These are phyloP conservation scores for Nepenthes alata DNA, from an alignment of 179 eudicot species.

Conservation along the genomic window DNA sequence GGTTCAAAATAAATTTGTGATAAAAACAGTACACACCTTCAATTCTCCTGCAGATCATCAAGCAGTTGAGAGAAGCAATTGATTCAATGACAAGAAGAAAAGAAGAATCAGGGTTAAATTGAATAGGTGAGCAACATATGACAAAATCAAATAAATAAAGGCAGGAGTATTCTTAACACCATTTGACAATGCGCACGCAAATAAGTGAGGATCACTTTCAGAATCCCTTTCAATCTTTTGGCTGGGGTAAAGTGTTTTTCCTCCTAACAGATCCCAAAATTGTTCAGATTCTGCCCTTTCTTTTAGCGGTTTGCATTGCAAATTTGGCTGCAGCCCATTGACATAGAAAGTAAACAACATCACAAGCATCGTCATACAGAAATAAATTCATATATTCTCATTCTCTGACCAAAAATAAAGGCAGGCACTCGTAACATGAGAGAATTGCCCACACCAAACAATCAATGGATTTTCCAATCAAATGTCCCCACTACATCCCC, in stretches of 20 bases:
- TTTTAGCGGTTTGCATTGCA: conserved; percentile 61
- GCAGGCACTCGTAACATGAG: no score
- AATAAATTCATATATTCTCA: not conserved
- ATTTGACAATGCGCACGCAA: conserved; percentile 59
- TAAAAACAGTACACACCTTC: conserved; percentile 37
- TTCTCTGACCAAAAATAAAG: no score
- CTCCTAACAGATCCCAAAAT: conserved; percentile 81
- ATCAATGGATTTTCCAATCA: not conserved
- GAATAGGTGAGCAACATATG: not conserved
- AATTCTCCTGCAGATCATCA: conserved; percentile 50
- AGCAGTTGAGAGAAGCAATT: conserved; percentile 14
- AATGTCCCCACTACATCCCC: not conserved
- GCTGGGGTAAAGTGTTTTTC: conserved; percentile 61
- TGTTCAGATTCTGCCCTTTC: conserved; percentile 84
- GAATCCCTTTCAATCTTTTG: conserved; percentile 58
- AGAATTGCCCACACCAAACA: not conserved
- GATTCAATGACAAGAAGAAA: conserved; percentile 14
- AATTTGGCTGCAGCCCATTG: conserved; percentile 57
- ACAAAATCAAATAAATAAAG: conserved; percentile 4
- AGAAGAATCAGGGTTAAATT: conserved; percentile 10
- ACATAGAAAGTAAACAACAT: conserved; percentile 2
- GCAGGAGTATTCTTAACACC: conserved; percentile 21
- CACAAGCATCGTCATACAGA: not conserved
- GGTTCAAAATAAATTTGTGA: not conserved
- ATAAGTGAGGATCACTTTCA: conserved; percentile 88